Conservation (phyloP, 2,329 filamentous ascomycete species). For the Massarina eburnea region DNA sequence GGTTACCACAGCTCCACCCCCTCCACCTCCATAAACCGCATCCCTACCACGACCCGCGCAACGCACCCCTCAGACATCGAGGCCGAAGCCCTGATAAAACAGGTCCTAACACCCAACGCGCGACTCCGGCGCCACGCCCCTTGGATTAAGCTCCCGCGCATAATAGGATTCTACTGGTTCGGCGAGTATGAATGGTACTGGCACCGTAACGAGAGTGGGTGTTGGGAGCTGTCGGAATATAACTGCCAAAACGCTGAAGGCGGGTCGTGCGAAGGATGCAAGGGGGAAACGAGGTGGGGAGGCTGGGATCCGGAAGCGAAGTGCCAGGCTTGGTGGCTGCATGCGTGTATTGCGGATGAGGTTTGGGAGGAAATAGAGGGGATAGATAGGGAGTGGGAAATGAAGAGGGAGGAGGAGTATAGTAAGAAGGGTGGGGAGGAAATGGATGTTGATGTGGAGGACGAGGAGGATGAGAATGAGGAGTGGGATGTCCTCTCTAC, state of each 20-base stretch:
- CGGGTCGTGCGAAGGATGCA: conserved; percentile 9
- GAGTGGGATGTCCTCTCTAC: conserved; percentile 3
- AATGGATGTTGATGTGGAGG: background rate
- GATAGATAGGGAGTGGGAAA: background rate
- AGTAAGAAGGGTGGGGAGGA: background rate
- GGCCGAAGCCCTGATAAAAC: conserved; percentile 2
- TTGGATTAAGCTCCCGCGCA: background rate
- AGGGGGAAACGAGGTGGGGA: background rate
- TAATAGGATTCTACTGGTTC: conserved; percentile 9
- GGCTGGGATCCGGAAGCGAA: background rate
- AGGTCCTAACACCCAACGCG: background rate
- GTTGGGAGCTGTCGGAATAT: conserved; percentile 7
- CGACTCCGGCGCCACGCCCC: background rate
- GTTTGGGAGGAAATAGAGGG: conserved; percentile 8
- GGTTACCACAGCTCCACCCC: conserved; percentile 2
- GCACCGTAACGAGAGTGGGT: conserved; percentile 14
- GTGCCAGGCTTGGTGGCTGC: conserved; percentile 3
- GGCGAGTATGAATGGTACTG: conserved; percentile 12
- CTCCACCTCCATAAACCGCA: background rate
- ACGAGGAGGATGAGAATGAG: background rate
- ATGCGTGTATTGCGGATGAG: conserved; percentile 15
- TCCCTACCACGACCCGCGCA: conserved; percentile 7
- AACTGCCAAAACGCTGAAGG: background rate
- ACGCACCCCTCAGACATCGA: conserved; percentile 8
- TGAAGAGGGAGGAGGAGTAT: background rate